Evolutionary conservation across 1,284 basidiomycete species (phyloP).

Genomic region (Afroboletus lepidellus): DNA sequence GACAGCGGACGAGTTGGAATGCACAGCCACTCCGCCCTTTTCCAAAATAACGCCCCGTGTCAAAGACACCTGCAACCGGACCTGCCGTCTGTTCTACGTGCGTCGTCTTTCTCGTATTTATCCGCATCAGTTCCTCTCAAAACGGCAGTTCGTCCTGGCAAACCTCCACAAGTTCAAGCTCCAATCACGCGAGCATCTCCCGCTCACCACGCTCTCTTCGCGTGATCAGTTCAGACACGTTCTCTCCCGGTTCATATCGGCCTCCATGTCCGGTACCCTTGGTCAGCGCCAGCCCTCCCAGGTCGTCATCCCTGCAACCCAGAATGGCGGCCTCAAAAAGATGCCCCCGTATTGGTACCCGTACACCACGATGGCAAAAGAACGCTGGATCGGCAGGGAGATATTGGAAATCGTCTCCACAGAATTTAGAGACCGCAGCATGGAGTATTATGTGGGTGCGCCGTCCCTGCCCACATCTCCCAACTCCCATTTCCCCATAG

Average conservation of each 20-base stretch:
- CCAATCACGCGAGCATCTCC: constrained; percentile 39
- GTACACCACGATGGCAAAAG: constrained; percentile 90
- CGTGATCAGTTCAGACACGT: constrained; percentile 54
- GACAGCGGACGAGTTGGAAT: neutral
- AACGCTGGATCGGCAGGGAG: constrained; percentile 84
- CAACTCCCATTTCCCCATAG: constrained; percentile 40
- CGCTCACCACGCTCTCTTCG: constrained; percentile 45
- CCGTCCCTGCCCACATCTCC: neutral
- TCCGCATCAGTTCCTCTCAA: constrained; percentile 21
- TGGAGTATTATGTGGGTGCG: constrained; percentile 86
- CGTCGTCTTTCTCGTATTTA: neutral
- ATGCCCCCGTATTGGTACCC: constrained; percentile 79
- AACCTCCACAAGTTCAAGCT: constrained; percentile 29
- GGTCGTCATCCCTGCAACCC: constrained; percentile 13
- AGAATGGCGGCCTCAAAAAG: constrained; percentile 57
- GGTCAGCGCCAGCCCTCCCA: constrained; percentile 23
- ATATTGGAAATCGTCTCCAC: constrained; percentile 85
- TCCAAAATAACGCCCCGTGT: constrained; percentile 22
- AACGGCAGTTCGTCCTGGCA: constrained; percentile 33
- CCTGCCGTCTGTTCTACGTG: constrained; percentile 29
- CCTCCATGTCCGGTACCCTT: constrained; percentile 42
- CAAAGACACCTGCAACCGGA: constrained; percentile 23
- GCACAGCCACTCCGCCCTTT: constrained; percentile 20
- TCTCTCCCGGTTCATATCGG: constrained; percentile 48
- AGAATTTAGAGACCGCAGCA: constrained; percentile 86